Conservation (phyloP, 2,329 filamentous ascomycete species). For the Dryadomyces quercus-mongolicae region DNA sequence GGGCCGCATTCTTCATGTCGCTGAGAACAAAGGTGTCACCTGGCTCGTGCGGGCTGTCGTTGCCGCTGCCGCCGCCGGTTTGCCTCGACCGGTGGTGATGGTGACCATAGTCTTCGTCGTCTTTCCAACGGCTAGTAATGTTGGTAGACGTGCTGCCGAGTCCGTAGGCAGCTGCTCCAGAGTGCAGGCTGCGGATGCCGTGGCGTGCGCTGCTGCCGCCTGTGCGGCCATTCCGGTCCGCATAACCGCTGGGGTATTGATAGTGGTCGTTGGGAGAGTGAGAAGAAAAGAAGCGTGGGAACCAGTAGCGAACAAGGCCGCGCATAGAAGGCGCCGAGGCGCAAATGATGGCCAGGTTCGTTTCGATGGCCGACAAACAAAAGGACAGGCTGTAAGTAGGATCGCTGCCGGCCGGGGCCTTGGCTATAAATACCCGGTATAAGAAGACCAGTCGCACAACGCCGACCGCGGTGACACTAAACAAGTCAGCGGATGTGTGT, state of each 20-base stretch:
- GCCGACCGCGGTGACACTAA: slow-evolving; percentile 23
- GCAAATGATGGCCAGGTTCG: slow-evolving; percentile 28
- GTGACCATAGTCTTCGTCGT: neutral
- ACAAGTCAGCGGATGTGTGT: too few species aligned
- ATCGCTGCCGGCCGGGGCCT: slow-evolving; percentile 11
- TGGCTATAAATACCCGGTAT: slow-evolving; percentile 19
- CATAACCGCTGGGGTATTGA: neutral
- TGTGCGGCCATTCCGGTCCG: neutral
- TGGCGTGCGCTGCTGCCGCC: neutral
- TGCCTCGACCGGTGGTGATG: neutral
- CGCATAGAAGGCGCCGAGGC: slow-evolving; percentile 27
- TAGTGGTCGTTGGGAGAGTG: slow-evolving; percentile 6
- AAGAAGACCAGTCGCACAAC: slow-evolving; percentile 21
- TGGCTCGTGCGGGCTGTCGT: neutral
- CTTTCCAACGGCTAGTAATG: slow-evolving; percentile 4
- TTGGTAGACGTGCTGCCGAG: slow-evolving; percentile 6
- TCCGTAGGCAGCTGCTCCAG: slow-evolving; percentile 3
- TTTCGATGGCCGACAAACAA: slow-evolving; percentile 25
- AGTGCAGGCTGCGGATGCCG: neutral
- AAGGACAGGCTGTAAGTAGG: slow-evolving; percentile 22
- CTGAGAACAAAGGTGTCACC: slow-evolving; percentile 13
- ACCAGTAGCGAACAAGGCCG: slow-evolving; percentile 11
- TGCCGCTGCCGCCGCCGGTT: neutral
- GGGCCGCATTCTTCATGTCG: slow-evolving; percentile 17
- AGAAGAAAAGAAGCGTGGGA: slow-evolving; percentile 13